These are phyloP conservation scores for Leucoagaricus sp. DNA, from an alignment of 1,284 basidiomycete species.

Conservation along the genomic window DNA sequence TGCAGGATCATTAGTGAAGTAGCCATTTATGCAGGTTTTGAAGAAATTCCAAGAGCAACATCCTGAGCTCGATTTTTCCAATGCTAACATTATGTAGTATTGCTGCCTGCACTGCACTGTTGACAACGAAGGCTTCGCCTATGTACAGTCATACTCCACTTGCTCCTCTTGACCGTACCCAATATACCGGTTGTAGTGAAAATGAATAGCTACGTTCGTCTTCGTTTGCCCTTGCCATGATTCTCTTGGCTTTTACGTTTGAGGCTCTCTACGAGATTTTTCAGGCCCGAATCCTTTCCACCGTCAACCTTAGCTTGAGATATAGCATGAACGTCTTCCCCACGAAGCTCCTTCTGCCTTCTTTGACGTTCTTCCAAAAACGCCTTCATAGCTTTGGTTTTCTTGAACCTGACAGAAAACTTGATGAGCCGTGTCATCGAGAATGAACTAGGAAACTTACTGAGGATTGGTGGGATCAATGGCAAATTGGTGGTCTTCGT, in stretches of 20 bases:
- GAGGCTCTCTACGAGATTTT: slow-evolving; percentile 79
- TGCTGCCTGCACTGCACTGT: not conserved
- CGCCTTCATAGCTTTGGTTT: slow-evolving; percentile 85
- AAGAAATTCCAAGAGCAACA: slow-evolving; percentile 89
- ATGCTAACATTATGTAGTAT: slow-evolving; percentile 79
- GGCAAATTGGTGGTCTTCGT: slow-evolving; percentile 91
- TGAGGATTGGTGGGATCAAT: slow-evolving; percentile 96
- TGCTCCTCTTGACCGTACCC: too few relatives aligned
- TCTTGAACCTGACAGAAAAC: slow-evolving; percentile 68
- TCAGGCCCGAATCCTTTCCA: slow-evolving; percentile 47
- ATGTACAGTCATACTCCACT: too few relatives aligned
- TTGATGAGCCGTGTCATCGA: slow-evolving; percentile 2
- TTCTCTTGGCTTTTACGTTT: slow-evolving; percentile 68
- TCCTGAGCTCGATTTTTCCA: slow-evolving; percentile 93
- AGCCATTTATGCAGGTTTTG: slow-evolving; percentile 56
- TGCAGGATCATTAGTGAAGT: not conserved
- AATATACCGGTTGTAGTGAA: too few relatives aligned
- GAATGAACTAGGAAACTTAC: slow-evolving; percentile 55
- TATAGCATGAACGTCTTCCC: slow-evolving; percentile 17
- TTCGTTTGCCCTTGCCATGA: slow-evolving; percentile 16
- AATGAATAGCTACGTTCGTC: not conserved
- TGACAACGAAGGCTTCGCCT: not conserved
- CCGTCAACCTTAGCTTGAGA: slow-evolving; percentile 15
- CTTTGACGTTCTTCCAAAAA: slow-evolving; percentile 76
- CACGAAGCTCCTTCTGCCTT: slow-evolving; percentile 41